Evolutionary conservation across 306 rosid species (phyloP).

Genomic region (Hippophae rhamnoides): DNA sequence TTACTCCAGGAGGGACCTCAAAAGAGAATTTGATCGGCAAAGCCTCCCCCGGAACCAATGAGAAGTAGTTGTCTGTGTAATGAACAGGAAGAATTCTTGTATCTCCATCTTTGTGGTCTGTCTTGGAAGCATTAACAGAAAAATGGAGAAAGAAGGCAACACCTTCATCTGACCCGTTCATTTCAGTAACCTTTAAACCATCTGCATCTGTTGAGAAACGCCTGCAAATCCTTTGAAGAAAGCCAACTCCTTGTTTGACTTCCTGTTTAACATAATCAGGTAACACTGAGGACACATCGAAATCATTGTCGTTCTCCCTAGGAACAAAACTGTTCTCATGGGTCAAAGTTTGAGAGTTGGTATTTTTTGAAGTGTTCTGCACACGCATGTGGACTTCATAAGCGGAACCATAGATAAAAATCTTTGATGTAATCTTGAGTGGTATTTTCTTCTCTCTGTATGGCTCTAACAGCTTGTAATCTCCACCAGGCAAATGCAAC

Average conservation of each 20-base stretch:
- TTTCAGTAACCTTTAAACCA: slow-evolving; percentile 37
- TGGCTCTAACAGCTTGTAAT: slow-evolving; percentile 73
- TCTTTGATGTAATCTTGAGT: slow-evolving; percentile 54
- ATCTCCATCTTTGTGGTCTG: slow-evolving; percentile 48
- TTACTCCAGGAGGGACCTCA: slow-evolving; percentile 57
- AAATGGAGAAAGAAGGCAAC: slow-evolving; percentile 89
- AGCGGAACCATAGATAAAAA: slow-evolving; percentile 42
- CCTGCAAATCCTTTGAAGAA: slow-evolving; percentile 40
- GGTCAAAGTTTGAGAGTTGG: slow-evolving; percentile 27
- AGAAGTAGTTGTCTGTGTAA: slow-evolving; percentile 86
- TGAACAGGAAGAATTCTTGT: slow-evolving; percentile 87
- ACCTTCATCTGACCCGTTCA: slow-evolving; percentile 47
- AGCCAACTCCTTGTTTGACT: slow-evolving; percentile 26
- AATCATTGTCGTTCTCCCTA: slow-evolving; percentile 26
- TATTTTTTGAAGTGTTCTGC: slow-evolving; percentile 49
- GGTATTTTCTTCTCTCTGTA: slow-evolving; percentile 59
- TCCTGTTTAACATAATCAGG: slow-evolving; percentile 17
- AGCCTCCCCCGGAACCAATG: slow-evolving; percentile 71
- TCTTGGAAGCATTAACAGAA: slow-evolving; percentile 53
- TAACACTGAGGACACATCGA: slow-evolving; percentile 18
- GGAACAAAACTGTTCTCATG: slow-evolving; percentile 28
- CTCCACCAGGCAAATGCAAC: slow-evolving; percentile 72
- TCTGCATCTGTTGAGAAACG: slow-evolving; percentile 29
- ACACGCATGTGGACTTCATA: slow-evolving; percentile 55
- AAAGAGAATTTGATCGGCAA: slow-evolving; percentile 53